Evolutionary conservation across 768 basidiomycete genomes (phyloP).

Genomic region (Termitomyces sp.): DNA sequence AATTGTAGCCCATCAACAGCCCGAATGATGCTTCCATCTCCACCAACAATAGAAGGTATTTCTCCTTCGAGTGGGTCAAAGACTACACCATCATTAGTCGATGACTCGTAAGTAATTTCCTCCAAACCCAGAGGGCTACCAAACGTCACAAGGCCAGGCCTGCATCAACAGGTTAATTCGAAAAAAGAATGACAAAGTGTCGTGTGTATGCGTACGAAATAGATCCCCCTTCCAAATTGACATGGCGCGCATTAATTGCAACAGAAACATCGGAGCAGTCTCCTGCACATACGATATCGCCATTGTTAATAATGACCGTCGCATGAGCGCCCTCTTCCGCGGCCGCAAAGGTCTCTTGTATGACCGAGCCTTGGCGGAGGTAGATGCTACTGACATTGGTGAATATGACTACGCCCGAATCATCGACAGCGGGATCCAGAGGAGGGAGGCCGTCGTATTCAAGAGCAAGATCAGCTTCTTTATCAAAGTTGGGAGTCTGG

Average conservation of each 20-base stretch:
- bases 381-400: conserved; percentile 55
- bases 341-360: conserved; percentile 24
- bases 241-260: conserved; percentile 18
- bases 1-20: conserved; percentile 70
- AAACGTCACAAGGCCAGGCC: conserved; percentile 60
- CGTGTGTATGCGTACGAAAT: conserved; percentile 27
- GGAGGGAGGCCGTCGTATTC: conserved; percentile 73
- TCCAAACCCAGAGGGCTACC: conserved; percentile 68
- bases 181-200: neutral
- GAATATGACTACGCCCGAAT: conserved; percentile 38
- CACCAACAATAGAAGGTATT: conserved; percentile 47
- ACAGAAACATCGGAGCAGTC: conserved; percentile 6
- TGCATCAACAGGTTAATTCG: neutral
- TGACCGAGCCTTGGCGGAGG: conserved; percentile 18
- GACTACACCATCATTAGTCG: conserved; percentile 63
- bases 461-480: conserved; percentile 56
- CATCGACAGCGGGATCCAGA: conserved; percentile 35
- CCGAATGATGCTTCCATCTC: conserved; percentile 41
- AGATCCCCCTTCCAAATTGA: conserved; percentile 69
- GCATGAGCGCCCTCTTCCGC: conserved; percentile 15
- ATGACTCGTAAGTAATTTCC: conserved; percentile 60
- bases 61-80: conserved; percentile 42
- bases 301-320: conserved; percentile 35
- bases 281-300: conserved; percentile 47
- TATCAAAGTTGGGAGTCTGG: conserved; percentile 61